Percentiles rank a stretch among this genome's conserved stretches.
phyloP scores from a whole-genome alignment of 805 yeast species.

The Suhomyces pyralidae region DNA sequence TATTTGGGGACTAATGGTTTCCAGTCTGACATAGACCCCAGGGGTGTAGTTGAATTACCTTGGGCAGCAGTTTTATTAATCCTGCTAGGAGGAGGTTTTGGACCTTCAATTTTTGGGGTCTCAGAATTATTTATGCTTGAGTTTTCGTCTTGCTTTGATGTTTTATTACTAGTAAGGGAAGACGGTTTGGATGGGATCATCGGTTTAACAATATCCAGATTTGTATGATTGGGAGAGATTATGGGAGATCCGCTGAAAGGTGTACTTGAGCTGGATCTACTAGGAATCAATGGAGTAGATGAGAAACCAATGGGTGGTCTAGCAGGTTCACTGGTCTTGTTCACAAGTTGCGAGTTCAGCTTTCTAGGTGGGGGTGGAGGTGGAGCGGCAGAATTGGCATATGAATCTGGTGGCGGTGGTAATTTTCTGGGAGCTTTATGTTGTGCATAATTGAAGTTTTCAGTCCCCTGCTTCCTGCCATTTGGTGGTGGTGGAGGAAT shows the following conservation, averaged over 20 bases:
- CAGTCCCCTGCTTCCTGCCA: slow-evolving; percentile 13
- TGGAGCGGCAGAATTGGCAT: slow-evolving; percentile 11
- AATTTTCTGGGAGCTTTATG: slow-evolving; percentile 6
- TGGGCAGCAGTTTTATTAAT: not conserved
- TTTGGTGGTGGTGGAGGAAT: slow-evolving; percentile 29
- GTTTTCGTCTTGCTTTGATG: slow-evolving; percentile 3
- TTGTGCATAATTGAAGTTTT: not conserved
- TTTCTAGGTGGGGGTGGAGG: slow-evolving; percentile 23
- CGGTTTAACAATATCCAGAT: slow-evolving; percentile 20
- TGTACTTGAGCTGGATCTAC: slow-evolving; percentile 29
- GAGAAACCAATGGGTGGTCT: slow-evolving; percentile 33
- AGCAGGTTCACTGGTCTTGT: slow-evolving; percentile 8
- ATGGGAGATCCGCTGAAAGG: slow-evolving; percentile 13
- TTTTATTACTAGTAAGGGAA: slow-evolving; percentile 21
- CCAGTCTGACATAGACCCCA: slow-evolving; percentile 44
- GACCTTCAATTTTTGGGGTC: not conserved
- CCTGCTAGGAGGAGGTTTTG: slow-evolving; percentile 8
- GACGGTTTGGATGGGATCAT: slow-evolving; percentile 37
- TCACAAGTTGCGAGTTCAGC: slow-evolving; percentile 4
- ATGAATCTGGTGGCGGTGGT: slow-evolving; percentile 8
- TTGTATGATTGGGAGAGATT: not conserved
- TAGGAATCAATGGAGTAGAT: slow-evolving; percentile 38
- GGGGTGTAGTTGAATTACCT: slow-evolving; percentile 2
- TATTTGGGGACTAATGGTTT: slow-evolving; percentile 50
- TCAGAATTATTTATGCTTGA: not conserved